These are phyloP conservation scores for Populus davidiana DNA, from an alignment of 345 rosid genomes.

Conservation along the genomic window DNA sequence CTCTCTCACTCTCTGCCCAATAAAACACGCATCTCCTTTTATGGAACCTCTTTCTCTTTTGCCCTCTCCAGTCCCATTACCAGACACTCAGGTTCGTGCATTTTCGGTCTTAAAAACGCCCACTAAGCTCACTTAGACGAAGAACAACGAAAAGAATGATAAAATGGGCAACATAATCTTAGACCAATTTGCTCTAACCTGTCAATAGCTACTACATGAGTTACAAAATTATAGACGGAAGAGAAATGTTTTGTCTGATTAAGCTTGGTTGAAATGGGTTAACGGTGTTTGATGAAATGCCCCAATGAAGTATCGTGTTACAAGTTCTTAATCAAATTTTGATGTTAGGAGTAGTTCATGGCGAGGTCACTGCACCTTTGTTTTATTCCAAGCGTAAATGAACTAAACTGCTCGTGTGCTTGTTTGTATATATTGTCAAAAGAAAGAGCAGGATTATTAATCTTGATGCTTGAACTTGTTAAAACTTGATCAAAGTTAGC, in stretches of 20 bases:
- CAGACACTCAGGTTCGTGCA: slow-evolving; percentile 44
- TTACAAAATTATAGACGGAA: no score
- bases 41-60: slow-evolving; percentile 14
- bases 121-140: no score
- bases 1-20: slow-evolving; percentile 27
- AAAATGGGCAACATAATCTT: no score
- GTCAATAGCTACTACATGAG: no score
- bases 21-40: slow-evolving; percentile 21
- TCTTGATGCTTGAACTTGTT: neutral
- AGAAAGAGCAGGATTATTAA: no score
- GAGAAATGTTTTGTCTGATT: neutral
- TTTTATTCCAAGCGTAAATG: neutral
- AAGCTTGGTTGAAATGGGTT: neutral
- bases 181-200: no score
- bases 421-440: no score
- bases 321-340: neutral
- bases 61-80: slow-evolving; percentile 18
- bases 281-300: slow-evolving; percentile 13
- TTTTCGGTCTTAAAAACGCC: no score
- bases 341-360: neutral
- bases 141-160: no score
- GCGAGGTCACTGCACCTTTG: neutral
- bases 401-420: neutral
- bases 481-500: neutral
- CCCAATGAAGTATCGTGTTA: neutral